A percentile compares a stretch with the other conserved stretches of the same genome.
Conservation (phyloP, 2,329 filamentous ascomycete species). For the Aspergillus thermomutatus region DNA sequence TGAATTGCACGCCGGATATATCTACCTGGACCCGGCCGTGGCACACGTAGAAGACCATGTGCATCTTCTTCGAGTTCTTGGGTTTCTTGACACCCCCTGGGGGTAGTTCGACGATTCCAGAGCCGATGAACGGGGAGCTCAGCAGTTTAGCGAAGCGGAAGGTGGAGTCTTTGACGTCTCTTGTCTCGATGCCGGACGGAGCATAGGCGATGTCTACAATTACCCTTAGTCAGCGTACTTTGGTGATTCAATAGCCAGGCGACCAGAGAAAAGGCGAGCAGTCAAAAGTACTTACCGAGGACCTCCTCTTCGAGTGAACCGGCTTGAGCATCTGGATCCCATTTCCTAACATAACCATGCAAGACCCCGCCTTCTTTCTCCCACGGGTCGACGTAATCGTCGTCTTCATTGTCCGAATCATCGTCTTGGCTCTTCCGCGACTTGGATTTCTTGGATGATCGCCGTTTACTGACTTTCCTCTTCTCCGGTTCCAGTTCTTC, state of each 20-base stretch:
- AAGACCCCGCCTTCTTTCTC: slow-evolving; percentile 44
- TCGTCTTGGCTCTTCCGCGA: slow-evolving; percentile 36
- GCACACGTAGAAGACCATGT: slow-evolving; percentile 93
- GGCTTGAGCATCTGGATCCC: slow-evolving; percentile 39
- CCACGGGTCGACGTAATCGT: slow-evolving; percentile 41
- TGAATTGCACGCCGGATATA: slow-evolving; percentile 59
- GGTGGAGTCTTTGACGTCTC: slow-evolving; percentile 60
- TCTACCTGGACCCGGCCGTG: slow-evolving; percentile 77
- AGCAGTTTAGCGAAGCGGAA: slow-evolving; percentile 91
- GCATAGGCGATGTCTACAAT: slow-evolving; percentile 58
- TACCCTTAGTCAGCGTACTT: background rate
- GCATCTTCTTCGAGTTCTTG: slow-evolving; percentile 94
- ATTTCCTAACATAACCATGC: slow-evolving; percentile 43
- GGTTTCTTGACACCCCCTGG: slow-evolving; percentile 77
- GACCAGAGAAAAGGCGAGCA: background rate
- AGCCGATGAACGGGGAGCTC: slow-evolving; percentile 79
- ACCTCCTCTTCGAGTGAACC: slow-evolving; percentile 39
- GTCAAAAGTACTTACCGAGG: slow-evolving; percentile 33
- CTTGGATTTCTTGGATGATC: slow-evolving; percentile 32
- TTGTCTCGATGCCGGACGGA: slow-evolving; percentile 54
- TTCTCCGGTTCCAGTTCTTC: slow-evolving; percentile 56
- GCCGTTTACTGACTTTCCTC: slow-evolving; percentile 35
- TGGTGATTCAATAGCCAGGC: too few species aligned
- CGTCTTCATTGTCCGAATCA: slow-evolving; percentile 38
- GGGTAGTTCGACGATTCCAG: slow-evolving; percentile 84